These are phyloP conservation scores for Phaseolus lunatus DNA, from an alignment of 306 rosid species.

Conservation along the genomic window DNA sequence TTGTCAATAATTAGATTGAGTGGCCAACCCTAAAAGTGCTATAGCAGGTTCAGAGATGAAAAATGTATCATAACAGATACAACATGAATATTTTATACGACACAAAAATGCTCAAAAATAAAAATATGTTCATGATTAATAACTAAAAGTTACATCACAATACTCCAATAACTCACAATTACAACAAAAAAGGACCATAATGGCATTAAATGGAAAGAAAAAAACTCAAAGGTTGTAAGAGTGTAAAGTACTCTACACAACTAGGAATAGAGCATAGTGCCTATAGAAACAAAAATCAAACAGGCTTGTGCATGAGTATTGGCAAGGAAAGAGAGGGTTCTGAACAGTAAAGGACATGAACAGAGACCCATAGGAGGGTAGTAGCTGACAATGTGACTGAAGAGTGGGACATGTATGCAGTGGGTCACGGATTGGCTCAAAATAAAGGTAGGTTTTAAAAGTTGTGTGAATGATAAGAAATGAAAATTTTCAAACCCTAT, in stretches of 20 bases:
- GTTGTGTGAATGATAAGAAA: neutral
- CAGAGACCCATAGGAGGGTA: neutral
- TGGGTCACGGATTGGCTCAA: neutral
- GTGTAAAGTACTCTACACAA: neutral
- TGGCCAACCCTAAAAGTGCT: neutral
- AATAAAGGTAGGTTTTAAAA: neutral
- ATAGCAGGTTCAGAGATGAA: neutral
- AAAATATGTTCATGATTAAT: neutral
- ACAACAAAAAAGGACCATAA: neutral
- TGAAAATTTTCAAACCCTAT: conserved; percentile 12
- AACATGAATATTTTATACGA: neutral
- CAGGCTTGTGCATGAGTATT: neutral
- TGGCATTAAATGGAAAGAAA: neutral
- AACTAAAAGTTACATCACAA: neutral
- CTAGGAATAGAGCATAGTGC: neutral
- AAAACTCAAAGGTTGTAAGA: too few species aligned
- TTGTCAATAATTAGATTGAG: neutral
- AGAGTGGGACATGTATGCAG: neutral
- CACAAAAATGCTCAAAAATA: neutral
- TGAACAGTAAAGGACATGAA: neutral
- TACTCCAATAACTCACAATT: neutral
- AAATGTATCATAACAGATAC: neutral
- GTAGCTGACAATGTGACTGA: neutral
- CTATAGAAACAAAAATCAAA: conserved; percentile 10
- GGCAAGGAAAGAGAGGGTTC: neutral